Evolutionary conservation across 768 basidiomycete species (phyloP).

Genomic region (Termitomyces sp.): DNA sequence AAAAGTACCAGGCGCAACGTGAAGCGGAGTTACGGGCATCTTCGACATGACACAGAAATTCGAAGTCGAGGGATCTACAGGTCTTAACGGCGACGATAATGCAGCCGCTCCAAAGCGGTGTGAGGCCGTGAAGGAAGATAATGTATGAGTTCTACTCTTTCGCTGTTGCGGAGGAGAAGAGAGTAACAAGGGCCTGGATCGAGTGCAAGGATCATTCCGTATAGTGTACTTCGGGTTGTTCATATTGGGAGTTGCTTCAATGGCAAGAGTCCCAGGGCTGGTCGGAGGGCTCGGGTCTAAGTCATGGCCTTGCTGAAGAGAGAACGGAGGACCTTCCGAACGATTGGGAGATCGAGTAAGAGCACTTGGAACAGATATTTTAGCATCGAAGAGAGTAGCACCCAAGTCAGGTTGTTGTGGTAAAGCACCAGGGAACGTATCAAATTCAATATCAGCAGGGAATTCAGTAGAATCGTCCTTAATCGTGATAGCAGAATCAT

Average conservation of each 20-base stretch:
- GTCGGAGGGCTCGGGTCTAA: not conserved
- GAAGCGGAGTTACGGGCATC: not conserved
- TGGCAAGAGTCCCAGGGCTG: not conserved
- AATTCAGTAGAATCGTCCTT: not conserved
- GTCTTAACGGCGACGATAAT: constrained; percentile 4
- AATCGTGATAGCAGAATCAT: not conserved
- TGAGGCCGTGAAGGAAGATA: not conserved
- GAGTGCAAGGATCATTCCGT: not conserved
- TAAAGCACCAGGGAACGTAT: not conserved
- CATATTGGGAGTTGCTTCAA: not conserved
- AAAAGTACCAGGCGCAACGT: not conserved
- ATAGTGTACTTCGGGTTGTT: not conserved
- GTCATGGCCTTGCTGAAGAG: not conserved
- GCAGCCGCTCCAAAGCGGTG: not conserved
- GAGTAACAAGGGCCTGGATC: not conserved
- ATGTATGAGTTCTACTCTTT: not conserved
- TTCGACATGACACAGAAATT: not conserved
- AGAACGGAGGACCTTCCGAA: not conserved
- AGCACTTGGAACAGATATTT: not conserved
- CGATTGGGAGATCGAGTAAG: not conserved
- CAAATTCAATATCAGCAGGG: not conserved
- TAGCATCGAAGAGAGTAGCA: not conserved
- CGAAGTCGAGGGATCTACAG: not conserved
- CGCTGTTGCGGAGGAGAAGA: constrained; percentile 7
- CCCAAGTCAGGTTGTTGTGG: not conserved